These are phyloP conservation scores for Backusella circina DNA, from an alignment of 192 early-diverging fungal species.

Conservation along the genomic window DNA sequence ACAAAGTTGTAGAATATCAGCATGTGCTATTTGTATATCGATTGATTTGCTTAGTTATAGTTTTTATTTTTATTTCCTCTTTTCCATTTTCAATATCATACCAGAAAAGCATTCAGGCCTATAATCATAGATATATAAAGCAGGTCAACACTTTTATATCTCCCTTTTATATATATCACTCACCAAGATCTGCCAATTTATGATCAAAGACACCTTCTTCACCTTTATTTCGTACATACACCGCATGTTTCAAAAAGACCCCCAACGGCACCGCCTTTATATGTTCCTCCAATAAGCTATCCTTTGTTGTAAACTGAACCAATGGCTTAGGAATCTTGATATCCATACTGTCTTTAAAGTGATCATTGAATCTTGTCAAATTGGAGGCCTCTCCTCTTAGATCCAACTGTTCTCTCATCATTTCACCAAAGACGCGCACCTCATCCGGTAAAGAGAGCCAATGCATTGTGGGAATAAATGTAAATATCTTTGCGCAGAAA, in stretches of 20 bases:
- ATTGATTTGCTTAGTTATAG: neutral
- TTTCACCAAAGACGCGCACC: constrained; percentile 79
- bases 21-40: constrained; percentile 62
- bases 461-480: constrained; percentile 69
- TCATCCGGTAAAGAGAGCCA: constrained; percentile 92
- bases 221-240: neutral
- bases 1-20: constrained; percentile 92
- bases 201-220: constrained; percentile 65
- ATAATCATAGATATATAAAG: neutral
- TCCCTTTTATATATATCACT: neutral
- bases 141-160: neutral
- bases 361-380: constrained; percentile 54
- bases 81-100: constrained; percentile 12
- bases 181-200: constrained; percentile 76
- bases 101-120: constrained; percentile 69
- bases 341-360: constrained; percentile 50
- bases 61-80: neutral
- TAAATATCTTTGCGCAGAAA: constrained; percentile 60
- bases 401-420: constrained; percentile 93
- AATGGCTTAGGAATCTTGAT: constrained; percentile 71
- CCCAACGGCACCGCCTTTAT: constrained; percentile 73
- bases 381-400: constrained; percentile 77
- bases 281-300: constrained; percentile 85
- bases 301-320: constrained; percentile 42
- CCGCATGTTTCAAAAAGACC: constrained; percentile 62